These are phyloP conservation scores for Talaromyces rugulosus DNA, from an alignment of 2,329 filamentous ascomycete genomes.

Conservation along the genomic window DNA sequence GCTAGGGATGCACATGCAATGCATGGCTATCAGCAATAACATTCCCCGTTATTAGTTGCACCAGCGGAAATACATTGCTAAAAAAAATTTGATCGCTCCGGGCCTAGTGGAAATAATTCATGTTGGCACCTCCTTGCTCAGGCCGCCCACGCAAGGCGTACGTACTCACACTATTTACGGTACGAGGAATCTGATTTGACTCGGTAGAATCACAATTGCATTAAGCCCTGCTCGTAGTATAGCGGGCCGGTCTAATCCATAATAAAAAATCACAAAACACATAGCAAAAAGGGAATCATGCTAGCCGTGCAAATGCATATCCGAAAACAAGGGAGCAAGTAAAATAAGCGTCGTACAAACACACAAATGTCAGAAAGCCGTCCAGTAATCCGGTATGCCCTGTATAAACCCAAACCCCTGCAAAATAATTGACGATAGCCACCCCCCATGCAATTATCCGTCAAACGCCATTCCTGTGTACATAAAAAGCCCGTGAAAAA, in stretches of 20 bases:
- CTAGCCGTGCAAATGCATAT: not conserved
- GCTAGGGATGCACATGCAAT: slow-evolving; percentile 11
- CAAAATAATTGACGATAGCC: not conserved
- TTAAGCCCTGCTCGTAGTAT: not conserved
- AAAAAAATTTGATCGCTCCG: too few species aligned
- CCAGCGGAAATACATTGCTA: not conserved
- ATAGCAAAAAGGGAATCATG: not conserved
- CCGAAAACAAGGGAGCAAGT: not conserved
- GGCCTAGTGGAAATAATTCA: not conserved
- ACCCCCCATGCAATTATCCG: slow-evolving; percentile 10
- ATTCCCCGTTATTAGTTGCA: not conserved
- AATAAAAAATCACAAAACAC: not conserved
- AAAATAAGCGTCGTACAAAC: not conserved
- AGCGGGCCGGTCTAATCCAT: not conserved
- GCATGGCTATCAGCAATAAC: slow-evolving; percentile 7
- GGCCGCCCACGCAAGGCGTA: not conserved
- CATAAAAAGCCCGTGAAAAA: not conserved
- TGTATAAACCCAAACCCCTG: slow-evolving; percentile 4
- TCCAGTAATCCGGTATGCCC: slow-evolving; percentile 6
- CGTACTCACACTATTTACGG: not conserved
- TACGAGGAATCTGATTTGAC: not conserved
- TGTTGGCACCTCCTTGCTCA: not conserved
- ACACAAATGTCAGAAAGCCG: not conserved
- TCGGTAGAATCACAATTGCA: not conserved
- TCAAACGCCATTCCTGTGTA: slow-evolving; percentile 10